These are phyloP conservation scores for Jaltomata sinuosa DNA, from an alignment of 257 asterid species.

Conservation along the genomic window DNA sequence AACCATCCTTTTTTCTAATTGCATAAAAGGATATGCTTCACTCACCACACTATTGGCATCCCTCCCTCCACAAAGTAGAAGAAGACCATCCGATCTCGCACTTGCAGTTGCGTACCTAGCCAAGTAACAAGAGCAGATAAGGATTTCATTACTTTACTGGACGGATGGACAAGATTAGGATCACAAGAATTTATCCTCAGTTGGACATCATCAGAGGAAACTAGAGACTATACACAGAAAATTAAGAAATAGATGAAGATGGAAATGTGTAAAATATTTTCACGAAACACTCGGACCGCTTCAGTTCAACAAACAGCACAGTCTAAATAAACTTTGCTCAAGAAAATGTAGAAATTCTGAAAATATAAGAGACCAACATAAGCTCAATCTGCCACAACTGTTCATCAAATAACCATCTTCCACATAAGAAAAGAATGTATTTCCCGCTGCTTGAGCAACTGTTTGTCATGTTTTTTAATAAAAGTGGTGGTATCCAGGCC, in stretches of 20 bases:
- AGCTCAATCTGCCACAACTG: neutral
- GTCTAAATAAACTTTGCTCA: neutral
- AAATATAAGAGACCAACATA: neutral
- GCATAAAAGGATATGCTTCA: conserved; percentile 3
- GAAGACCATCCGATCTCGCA: conserved; percentile 99
- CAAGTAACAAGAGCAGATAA: neutral
- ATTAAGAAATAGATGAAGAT: neutral
- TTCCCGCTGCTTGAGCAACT: neutral
- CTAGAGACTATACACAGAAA: neutral
- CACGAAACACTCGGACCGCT: neutral
- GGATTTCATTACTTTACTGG: neutral
- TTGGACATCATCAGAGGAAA: neutral
- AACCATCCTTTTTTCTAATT: neutral
- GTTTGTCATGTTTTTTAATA: neutral
- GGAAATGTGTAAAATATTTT: neutral
- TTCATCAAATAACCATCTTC: neutral
- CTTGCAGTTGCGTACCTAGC: conserved; percentile 98
- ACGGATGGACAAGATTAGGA: neutral
- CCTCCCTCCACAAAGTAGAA: conserved; percentile 99
- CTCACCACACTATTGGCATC: conserved; percentile 97
- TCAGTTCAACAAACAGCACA: neutral
- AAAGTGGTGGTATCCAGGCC: neutral
- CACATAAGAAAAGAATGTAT: neutral
- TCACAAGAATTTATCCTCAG: neutral
- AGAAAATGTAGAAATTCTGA: neutral